Base-by-base conservation (phyloP, 2,329 filamentous ascomycete genomes). In the Fulvia fulva region DNA sequence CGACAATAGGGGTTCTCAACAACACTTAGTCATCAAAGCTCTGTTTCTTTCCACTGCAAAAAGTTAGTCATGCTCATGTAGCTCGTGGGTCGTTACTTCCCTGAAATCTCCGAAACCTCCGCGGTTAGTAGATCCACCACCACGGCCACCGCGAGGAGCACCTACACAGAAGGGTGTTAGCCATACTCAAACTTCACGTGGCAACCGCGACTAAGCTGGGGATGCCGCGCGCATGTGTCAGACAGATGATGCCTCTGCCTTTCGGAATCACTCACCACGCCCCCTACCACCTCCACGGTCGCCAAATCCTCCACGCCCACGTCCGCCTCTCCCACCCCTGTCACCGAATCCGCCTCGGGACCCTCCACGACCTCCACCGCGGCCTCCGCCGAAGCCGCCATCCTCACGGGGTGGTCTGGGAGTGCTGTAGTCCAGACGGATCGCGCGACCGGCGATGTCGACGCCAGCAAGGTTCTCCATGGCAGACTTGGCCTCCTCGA, bases 351-450 rank as follows among this genome's bases (percentile, higher is more conserved):
- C 59, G 47, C 71, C 70, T 57, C 67, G 61, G 26, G 69, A 70
- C 49, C 71, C 68, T 55, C 78, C 74, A 51, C 75, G 72, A 56
- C 78, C 70, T 50, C 75, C 74, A 50, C 76, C 74, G 56, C 71
- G 66, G 52, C 67, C 68, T 61, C 71, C 70, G 59, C 73, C 75
- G 61, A 75, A 75, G 60, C 76, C 76, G 75, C 83, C 82, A 28
- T 57, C 56, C 43, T 64, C 62, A 41, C 62, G 58, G 65, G 81
- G 81, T 67, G 79, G 77, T 67, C 88, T 87, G 67, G 87, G 84
- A 63, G 83, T 79, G 65, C 89, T 88, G 75, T 82, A 97, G 82
- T 96, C 92, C 55, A 96, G 86, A 68, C 92, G 89, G 66, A 96
- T 81, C 54, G 83, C 75, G 68, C 92, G 90, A 57, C 89, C 85